Evolutionary conservation across 768 basidiomycete species (phyloP), one percentile per base, ranked within the genome.

Genomic region (Rhizopogon salebrosus): DNA sequence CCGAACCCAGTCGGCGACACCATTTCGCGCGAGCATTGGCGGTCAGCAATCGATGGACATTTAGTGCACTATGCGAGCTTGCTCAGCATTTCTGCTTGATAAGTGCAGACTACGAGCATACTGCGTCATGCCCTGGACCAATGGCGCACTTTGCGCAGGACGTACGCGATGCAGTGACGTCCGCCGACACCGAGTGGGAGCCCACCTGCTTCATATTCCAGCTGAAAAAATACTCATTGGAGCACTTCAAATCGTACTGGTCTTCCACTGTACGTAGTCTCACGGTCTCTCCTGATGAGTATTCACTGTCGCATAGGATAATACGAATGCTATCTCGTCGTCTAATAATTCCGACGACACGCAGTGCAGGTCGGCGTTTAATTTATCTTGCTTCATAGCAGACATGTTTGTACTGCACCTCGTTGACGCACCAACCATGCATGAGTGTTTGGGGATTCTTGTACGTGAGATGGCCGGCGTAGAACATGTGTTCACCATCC

Each of bases 61-160:
- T 41, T 20, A 11, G n/a, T 7, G 48, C 56, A 2, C 54, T 67
- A 39, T 51, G 56, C 9, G 61, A 63, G 41, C 64, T 70, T 13
- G 63, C 64, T 1, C 60, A 66, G 42, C 60, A 64, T 43, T 67
- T 70, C 35, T 63, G 58, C 53, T 66, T 61, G 61, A 49, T 56
- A 13, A 62, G 58, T 18, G 49, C 49, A 10, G 53, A 60, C 26
- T 55, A 52, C 31, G 34, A 51, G 23, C 51, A 31, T 5, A 55
- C 48, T 7, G 48, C 50, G 37, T 48, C 52, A 34, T 51, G 54
- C 41, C 42, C 55, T 5, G 41, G 53, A 26, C 49, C 58, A 6
- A 22, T 48, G 26, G 67, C 62, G 3, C 41, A 48, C 5, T 68
- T 70, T 48, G 67, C 66, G 3, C 51, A 54, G 22, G 52, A 53